Percentiles rank a stretch among this genome's conserved stretches.
Evolutionary conservation across 73 alveolate genomes (phyloP).

Genomic region (Tetrahymena borealis): DNA sequence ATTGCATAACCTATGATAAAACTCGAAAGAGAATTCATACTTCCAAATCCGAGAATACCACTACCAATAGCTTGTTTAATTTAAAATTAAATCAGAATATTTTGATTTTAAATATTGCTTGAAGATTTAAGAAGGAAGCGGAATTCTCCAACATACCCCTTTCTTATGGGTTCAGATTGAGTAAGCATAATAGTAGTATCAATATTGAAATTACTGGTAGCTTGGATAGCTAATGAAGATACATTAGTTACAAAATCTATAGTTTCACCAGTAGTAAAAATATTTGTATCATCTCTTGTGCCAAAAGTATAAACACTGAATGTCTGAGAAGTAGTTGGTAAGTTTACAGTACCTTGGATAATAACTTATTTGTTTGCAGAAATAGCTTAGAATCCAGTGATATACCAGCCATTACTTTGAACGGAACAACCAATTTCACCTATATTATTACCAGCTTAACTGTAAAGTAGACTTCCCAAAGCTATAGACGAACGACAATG

Average conservation of each 20-base stretch:
- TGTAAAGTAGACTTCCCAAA: not conserved
- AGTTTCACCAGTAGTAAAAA: not conserved
- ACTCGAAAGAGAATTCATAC: not conserved
- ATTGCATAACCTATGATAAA: not conserved
- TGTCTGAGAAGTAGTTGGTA: not conserved
- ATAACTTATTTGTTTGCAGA: not conserved
- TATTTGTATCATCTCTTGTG: not conserved
- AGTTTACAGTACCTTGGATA: not conserved
- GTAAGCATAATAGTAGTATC: not conserved
- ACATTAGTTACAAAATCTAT: not conserved
- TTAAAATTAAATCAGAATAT: too few species aligned
- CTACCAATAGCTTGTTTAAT: too few species aligned
- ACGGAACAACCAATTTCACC: not conserved
- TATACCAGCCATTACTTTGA: not conserved
- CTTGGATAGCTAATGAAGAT: not conserved
- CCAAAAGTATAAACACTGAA: not conserved
- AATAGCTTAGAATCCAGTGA: not conserved
- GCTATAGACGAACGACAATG: not conserved
- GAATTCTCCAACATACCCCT: not conserved
- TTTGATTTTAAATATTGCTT: too few species aligned
- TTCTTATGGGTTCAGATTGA: not conserved
- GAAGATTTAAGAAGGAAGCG: not conserved
- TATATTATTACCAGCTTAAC: not conserved
- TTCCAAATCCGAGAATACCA: too few species aligned
- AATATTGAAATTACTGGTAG: not conserved